Conservation (phyloP, 495 filamentous ascomycete genomes). For the Penicillium crystallinum region DNA sequence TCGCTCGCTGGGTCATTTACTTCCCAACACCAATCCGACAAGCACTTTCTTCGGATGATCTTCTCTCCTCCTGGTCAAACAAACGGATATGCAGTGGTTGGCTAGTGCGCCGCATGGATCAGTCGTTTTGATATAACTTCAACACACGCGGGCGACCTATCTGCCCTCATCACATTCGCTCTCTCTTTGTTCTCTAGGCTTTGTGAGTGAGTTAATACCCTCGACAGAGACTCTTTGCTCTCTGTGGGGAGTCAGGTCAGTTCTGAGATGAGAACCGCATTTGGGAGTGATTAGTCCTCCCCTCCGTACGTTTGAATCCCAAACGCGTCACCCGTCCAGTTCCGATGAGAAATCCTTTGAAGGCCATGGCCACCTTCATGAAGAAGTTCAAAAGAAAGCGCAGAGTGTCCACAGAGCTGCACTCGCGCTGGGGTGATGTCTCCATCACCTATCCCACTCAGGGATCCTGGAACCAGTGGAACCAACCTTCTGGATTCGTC, state of each 20-base stretch:
- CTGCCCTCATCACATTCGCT: slow-evolving; percentile 3
- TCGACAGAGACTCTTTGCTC: neutral
- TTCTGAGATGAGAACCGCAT: slow-evolving; percentile 18
- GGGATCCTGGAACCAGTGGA: slow-evolving; percentile 42
- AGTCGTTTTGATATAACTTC: slow-evolving; percentile 25
- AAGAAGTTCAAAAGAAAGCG: slow-evolving; percentile 37
- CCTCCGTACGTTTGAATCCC: neutral
- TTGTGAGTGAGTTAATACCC: neutral
- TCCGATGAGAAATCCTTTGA: slow-evolving; percentile 24
- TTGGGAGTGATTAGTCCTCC: slow-evolving; percentile 21
- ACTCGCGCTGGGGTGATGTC: slow-evolving; percentile 41
- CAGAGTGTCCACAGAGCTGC: slow-evolving; percentile 36
- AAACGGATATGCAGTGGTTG: slow-evolving; percentile 16
- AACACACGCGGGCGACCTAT: slow-evolving; percentile 16
- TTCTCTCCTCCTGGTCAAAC: slow-evolving; percentile 14
- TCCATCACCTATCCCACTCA: slow-evolving; percentile 39
- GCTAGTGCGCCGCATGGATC: slow-evolving; percentile 10
- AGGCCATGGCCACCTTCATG: slow-evolving; percentile 34
- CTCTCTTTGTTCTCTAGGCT: neutral
- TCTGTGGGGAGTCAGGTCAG: slow-evolving; percentile 5
- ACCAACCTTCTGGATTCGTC: slow-evolving; percentile 19
- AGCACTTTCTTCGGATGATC: slow-evolving; percentile 17
- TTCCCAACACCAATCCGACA: slow-evolving; percentile 11
- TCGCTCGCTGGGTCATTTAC: slow-evolving; percentile 11
- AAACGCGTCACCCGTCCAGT: neutral